These are phyloP conservation scores for Phytophthora podocarpi DNA, from an alignment of 352 stramenopile genomes.

Conservation along the genomic window DNA sequence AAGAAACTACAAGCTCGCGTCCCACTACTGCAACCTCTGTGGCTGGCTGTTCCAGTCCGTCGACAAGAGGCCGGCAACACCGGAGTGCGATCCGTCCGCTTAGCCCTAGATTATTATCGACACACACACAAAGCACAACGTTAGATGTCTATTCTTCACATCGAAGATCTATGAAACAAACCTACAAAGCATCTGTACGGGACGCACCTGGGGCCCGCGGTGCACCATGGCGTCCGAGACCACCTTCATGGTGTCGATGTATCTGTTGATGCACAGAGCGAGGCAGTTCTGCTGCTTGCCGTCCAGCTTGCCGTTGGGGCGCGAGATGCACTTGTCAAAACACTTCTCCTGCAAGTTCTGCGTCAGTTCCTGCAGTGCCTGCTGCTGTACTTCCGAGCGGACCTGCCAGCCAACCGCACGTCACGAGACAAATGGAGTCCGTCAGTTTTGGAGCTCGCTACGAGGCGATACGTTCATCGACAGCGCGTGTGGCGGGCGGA, in stretches of 20 bases:
- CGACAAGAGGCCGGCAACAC: not conserved
- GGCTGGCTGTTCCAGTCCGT: not conserved
- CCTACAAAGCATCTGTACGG: too few species aligned
- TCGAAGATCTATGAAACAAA: too few species aligned
- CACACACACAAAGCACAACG: not conserved
- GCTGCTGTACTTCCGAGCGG: constrained; percentile 82
- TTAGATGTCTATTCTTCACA: not conserved
- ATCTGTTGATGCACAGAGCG: constrained; percentile 88
- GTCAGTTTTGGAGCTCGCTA: not conserved
- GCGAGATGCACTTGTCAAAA: constrained; percentile 91
- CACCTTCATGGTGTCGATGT: constrained; percentile 92
- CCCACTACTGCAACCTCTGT: not conserved
- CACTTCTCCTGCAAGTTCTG: constrained; percentile 90
- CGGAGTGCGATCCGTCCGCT: not conserved
- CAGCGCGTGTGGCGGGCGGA: not conserved
- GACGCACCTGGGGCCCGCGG: constrained; percentile 61
- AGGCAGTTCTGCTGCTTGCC: constrained; percentile 93
- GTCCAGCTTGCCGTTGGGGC: constrained; percentile 81
- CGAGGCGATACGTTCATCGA: not conserved
- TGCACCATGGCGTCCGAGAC: constrained; percentile 85
- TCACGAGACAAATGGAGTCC: constrained; percentile 12
- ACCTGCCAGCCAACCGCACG: constrained; percentile 53
- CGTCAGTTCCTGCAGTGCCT: constrained; percentile 86
- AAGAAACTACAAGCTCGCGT: constrained; percentile 21
- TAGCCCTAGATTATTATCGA: constrained; percentile 11